Conservation (phyloP, 495 filamentous ascomycete species). For the Letharia columbiana region DNA sequence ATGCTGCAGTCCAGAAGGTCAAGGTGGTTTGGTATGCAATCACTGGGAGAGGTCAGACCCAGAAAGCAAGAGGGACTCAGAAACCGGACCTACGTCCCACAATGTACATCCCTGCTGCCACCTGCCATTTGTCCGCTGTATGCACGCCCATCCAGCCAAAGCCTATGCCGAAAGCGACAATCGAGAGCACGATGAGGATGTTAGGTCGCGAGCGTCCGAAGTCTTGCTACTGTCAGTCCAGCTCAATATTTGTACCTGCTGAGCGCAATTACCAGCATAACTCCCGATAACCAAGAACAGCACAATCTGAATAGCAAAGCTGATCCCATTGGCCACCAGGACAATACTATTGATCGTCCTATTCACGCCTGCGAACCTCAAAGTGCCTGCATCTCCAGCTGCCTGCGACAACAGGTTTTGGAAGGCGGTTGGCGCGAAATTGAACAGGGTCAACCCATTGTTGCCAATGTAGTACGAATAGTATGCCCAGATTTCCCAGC, state of each 20-base stretch:
- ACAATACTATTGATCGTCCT: conserved; percentile 54
- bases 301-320: conserved; percentile 53
- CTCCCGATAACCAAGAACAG: conserved; percentile 53
- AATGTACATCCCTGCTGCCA: conserved; percentile 51
- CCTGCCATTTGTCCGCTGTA: conserved; percentile 44
- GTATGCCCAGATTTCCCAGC: conserved; percentile 55
- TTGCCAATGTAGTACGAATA: conserved; percentile 63
- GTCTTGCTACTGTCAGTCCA: conserved; percentile 31
- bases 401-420: conserved; percentile 55
- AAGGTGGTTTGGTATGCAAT: conserved; percentile 59
- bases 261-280: conserved; percentile 34
- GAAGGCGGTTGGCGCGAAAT: conserved; percentile 59
- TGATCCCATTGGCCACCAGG: conserved; percentile 53
- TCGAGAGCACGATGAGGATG: conserved; percentile 50
- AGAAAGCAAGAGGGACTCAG: neutral
- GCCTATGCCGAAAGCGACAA: conserved; percentile 51
- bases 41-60: conserved; percentile 24
- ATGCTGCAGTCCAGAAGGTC: conserved; percentile 61
- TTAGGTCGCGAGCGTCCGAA: conserved; percentile 55
- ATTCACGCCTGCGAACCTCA: conserved; percentile 42
- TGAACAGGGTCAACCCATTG: conserved; percentile 59
- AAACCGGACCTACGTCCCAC: conserved; percentile 34
- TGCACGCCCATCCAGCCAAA: conserved; percentile 60
- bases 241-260: neutral
- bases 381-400: conserved; percentile 39